Evolutionary conservation across 495 filamentous ascomycete genomes (phyloP), one percentile per base, ranked within the genome.

Genomic region (Umbilicaria muhlenbergii): DNA sequence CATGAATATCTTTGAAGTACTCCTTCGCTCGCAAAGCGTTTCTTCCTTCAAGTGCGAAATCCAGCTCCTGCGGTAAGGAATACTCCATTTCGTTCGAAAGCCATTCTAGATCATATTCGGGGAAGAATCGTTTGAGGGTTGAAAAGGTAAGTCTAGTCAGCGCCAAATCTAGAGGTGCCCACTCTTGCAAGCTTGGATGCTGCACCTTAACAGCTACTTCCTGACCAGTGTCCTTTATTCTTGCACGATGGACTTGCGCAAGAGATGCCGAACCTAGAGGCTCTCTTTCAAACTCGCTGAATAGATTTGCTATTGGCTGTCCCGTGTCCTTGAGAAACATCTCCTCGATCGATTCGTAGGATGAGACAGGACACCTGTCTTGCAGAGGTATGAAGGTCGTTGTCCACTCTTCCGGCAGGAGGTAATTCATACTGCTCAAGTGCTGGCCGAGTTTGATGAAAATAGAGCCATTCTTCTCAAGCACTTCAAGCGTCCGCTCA

Each of bases 391-490:
- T 80, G 58, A 99, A 96, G 2, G 89, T 95, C 19, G 79, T 78
- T 32, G 87, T 94, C 92, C 92, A 99, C 65, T 99, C 91, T 15
- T 69, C 57, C 2, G 92, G 91, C 5, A 99, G 75, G 11, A 99
- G 70, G 57, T 99, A 99, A 53, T 86, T 87, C 85, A 99, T 86
- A 48, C 86, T 91, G 56, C 83, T 91, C 60, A 99, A 62, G 65
- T 99, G 91, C 51, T 99, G 91, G 17, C 91, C 91, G 19, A 99
- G 63, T 60, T 99, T 99, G 55, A 99, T 96, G 52, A 96, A 99
- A 52, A 99, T 87, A 5, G 88, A 93, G 33, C 91, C 91, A 63
- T 92, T 96, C 64, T 79, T 82, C 67, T 99, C 89, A 21, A 99
- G 64, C 0, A 91, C 87, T 32, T 69, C 68, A 14, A 96, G 65